Percentiles rank a stretch among this genome's conserved stretches.
phyloP scores from a whole-genome alignment of 2,329 filamentous ascomycete genomes.

The Lasiodiplodia theobromae region DNA sequence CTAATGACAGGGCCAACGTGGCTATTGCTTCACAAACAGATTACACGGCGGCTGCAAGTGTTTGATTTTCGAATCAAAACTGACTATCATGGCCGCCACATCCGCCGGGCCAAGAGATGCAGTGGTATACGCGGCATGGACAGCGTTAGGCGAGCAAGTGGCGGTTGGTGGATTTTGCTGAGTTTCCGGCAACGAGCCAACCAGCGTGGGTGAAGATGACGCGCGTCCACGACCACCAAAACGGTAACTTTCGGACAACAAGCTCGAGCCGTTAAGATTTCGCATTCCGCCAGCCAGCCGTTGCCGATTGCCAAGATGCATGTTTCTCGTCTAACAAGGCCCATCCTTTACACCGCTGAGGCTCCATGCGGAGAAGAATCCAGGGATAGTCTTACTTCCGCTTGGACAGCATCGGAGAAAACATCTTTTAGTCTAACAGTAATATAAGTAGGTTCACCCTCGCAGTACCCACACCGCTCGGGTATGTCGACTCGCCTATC shows the following conservation, averaged over 20 bases:
- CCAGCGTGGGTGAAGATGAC: slow-evolving; percentile 5
- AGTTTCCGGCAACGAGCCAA: slow-evolving; percentile 9
- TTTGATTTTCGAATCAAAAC: slow-evolving; percentile 4
- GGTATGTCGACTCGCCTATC: slow-evolving; percentile 8
- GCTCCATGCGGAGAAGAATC: slow-evolving; percentile 14
- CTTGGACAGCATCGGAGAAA: slow-evolving; percentile 5
- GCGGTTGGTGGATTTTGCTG: slow-evolving; percentile 1
- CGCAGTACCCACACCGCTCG: slow-evolving; percentile 2
- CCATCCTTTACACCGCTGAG: neutral
- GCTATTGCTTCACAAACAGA: neutral
- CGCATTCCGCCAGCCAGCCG: slow-evolving; percentile 2
- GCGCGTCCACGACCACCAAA: slow-evolving; percentile 11
- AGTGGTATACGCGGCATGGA: slow-evolving; percentile 3
- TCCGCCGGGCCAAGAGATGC: neutral
- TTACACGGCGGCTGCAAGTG: slow-evolving; percentile 3
- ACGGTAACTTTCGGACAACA: slow-evolving; percentile 9
- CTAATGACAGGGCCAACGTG: slow-evolving; percentile 11
- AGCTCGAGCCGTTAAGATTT: slow-evolving; percentile 14
- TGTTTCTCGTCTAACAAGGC: neutral
- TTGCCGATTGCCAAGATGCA: neutral
- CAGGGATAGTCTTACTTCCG: neutral
- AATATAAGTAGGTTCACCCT: slow-evolving; percentile 12
- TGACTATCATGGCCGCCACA: slow-evolving; percentile 4
- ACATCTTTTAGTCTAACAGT: slow-evolving; percentile 4
- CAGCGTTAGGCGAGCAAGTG: slow-evolving; percentile 8